These are phyloP conservation scores for Gynandropsis gynandra DNA, from an alignment of 345 rosid species.

Conservation along the genomic window DNA sequence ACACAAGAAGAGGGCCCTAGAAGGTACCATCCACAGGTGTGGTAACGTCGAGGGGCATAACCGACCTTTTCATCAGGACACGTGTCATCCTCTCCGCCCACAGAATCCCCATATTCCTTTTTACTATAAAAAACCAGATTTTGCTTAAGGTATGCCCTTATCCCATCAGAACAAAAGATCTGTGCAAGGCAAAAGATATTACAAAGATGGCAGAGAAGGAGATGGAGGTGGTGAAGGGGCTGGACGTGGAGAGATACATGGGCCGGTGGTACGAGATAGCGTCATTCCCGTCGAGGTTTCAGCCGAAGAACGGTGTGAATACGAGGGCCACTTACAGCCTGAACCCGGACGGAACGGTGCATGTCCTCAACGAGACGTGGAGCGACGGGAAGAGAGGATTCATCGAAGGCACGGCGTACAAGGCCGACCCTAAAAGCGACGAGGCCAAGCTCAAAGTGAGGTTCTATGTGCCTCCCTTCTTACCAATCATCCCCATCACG, in stretches of 20 bases:
- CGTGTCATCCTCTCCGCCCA: slow-evolving; percentile 22
- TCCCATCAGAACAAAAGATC: slow-evolving; percentile 11
- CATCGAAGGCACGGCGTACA: slow-evolving; percentile 70
- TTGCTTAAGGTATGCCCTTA: slow-evolving; percentile 6
- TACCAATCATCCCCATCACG: slow-evolving; percentile 67
- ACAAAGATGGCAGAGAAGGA: slow-evolving; percentile 32
- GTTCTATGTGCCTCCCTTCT: slow-evolving; percentile 80
- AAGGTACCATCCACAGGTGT: no score
- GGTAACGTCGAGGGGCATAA: no score
- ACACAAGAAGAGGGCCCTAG: no score
- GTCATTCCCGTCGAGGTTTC: slow-evolving; percentile 69
- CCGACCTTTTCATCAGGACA: background rate
- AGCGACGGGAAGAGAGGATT: slow-evolving; percentile 50
- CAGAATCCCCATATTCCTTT: slow-evolving; percentile 14
- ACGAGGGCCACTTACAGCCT: slow-evolving; percentile 78
- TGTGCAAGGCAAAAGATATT: background rate
- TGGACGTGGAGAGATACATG: slow-evolving; percentile 69
- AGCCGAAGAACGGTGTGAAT: slow-evolving; percentile 65
- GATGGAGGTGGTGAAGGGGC: slow-evolving; percentile 68
- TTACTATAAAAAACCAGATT: background rate
- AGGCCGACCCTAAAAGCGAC: slow-evolving; percentile 63
- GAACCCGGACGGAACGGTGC: slow-evolving; percentile 63
- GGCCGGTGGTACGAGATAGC: slow-evolving; percentile 97
- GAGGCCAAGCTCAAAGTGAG: slow-evolving; percentile 92
- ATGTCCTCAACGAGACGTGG: slow-evolving; percentile 85